Evolutionary conservation across 768 basidiomycete species (phyloP).

Genomic region (Rhodotorula kratochvilovae): DNA sequence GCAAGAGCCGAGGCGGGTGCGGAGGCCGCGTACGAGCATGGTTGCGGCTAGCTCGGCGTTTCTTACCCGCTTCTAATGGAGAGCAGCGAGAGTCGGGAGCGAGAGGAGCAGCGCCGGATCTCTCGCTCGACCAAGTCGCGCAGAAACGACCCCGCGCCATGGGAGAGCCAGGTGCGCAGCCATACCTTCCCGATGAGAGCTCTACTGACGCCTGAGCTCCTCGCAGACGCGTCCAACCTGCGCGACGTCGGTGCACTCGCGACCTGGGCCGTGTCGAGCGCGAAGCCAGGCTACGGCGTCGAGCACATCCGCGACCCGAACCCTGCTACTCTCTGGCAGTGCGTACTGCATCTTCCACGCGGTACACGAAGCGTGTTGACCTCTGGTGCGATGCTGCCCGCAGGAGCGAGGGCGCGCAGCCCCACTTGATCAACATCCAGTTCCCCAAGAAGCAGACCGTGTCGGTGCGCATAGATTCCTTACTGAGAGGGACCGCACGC

Average conservation of each 20-base stretch:
- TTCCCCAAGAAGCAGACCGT: slow-evolving; percentile 86
- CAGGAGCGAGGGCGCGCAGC: slow-evolving; percentile 82
- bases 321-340: slow-evolving; percentile 94
- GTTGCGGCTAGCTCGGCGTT: no score
- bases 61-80: no score
- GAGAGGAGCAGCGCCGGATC: background rate
- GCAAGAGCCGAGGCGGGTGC: background rate
- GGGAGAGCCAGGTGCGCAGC: slow-evolving; percentile 6
- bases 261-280: slow-evolving; percentile 93
- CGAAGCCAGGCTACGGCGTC: slow-evolving; percentile 92
- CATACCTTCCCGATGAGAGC: no score
- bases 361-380: background rate
- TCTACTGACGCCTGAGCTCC: background rate
- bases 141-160: background rate
- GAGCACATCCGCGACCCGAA: slow-evolving; percentile 82
- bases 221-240: slow-evolving; percentile 22
- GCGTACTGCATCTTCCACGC: slow-evolving; percentile 52
- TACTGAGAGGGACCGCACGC: background rate
- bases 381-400: background rate
- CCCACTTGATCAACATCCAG: slow-evolving; percentile 89
- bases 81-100: background rate
- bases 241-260: slow-evolving; percentile 68
- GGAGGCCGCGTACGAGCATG: background rate
- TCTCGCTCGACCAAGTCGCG: background rate
- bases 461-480: slow-evolving; percentile 56